A percentile compares a stretch with the other conserved stretches of the same genome.
Conservation (phyloP, 2,329 filamentous ascomycete species). For the Elsinoe ampelina region DNA sequence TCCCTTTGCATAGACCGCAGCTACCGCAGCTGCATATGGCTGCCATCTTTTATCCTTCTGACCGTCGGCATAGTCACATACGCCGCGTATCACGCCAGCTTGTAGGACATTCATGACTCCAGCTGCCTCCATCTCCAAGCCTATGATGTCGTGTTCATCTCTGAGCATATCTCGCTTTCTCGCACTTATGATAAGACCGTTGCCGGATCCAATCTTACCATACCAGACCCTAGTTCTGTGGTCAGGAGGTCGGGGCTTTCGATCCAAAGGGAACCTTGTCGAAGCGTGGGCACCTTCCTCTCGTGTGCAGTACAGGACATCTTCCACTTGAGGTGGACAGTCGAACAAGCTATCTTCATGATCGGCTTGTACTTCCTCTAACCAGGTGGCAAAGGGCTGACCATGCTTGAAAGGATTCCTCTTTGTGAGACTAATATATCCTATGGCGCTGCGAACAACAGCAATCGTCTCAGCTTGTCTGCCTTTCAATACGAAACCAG, state of each 20-base stretch:
- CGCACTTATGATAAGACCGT: constrained; percentile 17
- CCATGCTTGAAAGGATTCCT: background rate
- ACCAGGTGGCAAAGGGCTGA: background rate
- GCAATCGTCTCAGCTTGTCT: background rate
- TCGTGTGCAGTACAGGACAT: background rate
- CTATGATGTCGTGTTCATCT: constrained; percentile 17
- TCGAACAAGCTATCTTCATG: background rate
- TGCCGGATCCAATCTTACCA: constrained; percentile 15
- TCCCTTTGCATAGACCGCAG: constrained; percentile 16
- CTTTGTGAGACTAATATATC: background rate
- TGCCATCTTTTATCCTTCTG: constrained; percentile 20
- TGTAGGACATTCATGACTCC: constrained; percentile 17
- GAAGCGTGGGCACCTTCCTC: background rate
- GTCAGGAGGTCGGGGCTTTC: background rate
- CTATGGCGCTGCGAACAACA: background rate
- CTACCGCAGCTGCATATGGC: constrained; percentile 15
- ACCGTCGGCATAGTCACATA: constrained; percentile 19
- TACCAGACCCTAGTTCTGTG: background rate
- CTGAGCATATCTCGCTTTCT: constrained; percentile 19
- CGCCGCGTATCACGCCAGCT: constrained; percentile 17
- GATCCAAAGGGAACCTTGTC: background rate
- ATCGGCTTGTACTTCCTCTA: background rate
- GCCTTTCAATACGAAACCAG: background rate
- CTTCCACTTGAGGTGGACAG: background rate
- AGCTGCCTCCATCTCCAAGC: constrained; percentile 21